Evolutionary conservation across 768 basidiomycete species (phyloP).

Genomic region (Coprinopsis cinerea): DNA sequence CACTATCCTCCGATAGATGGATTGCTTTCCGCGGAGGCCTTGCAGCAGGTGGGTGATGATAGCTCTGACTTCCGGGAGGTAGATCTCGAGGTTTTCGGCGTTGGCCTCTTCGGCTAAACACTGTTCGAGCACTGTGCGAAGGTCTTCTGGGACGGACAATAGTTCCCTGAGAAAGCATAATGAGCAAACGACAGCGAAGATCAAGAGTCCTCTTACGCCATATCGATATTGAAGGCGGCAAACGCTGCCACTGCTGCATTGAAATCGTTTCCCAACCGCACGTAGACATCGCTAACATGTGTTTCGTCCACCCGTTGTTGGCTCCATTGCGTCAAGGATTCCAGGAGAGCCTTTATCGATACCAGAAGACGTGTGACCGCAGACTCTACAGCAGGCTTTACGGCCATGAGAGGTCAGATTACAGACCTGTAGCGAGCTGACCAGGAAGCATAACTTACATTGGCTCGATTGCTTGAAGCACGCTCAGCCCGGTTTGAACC

Average conservation of each 20-base stretch:
- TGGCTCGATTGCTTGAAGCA: slow-evolving; percentile 30
- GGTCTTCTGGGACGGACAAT: slow-evolving; percentile 78
- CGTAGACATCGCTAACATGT: slow-evolving; percentile 95
- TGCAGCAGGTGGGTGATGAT: slow-evolving; percentile 93
- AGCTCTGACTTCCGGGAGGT: slow-evolving; percentile 83
- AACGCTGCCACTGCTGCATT: slow-evolving; percentile 91
- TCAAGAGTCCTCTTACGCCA: slow-evolving; percentile 66
- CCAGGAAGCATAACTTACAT: slow-evolving; percentile 23
- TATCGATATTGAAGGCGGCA: slow-evolving; percentile 75
- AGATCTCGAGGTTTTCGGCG: slow-evolving; percentile 77
- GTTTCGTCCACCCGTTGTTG: slow-evolving; percentile 61
- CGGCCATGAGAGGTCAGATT: background rate
- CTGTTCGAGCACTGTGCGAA: slow-evolving; percentile 83
- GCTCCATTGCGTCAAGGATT: slow-evolving; percentile 85
- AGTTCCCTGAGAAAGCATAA: slow-evolving; percentile 59
- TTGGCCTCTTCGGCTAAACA: slow-evolving; percentile 90
- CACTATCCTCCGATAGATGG: slow-evolving; percentile 72
- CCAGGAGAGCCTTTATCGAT: slow-evolving; percentile 91
- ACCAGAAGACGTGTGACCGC: slow-evolving; percentile 90
- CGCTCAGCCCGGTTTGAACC: slow-evolving; percentile 37
- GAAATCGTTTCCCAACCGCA: slow-evolving; percentile 94
- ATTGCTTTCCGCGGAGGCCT: slow-evolving; percentile 90
- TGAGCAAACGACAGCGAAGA: background rate
- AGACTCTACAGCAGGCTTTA: slow-evolving; percentile 77
- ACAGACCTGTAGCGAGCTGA: slow-evolving; percentile 3